Evolutionary conservation across 306 rosid genomes (phyloP), one percentile per base, ranked within the genome.

Genomic region (Ochetophila trinervis): DNA sequence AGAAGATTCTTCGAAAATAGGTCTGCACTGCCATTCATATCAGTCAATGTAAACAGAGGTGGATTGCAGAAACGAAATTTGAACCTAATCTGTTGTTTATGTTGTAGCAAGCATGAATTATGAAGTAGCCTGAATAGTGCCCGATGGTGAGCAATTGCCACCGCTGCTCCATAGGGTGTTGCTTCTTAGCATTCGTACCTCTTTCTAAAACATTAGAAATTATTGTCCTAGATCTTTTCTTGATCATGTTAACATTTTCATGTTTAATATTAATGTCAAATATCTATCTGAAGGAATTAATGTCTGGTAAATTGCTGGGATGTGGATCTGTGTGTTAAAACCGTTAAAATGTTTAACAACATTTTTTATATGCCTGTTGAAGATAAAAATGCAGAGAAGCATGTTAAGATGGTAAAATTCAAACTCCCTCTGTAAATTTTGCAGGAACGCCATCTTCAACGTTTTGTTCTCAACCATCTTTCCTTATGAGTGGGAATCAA

Each of bases 381-480:
- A 12, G 30, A 49, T 34, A 15, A 17, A 50, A 40, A n/a, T 40
- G 12, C 47, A 16, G 12, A 57, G 50, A 57, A 52, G 51, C 63
- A 47, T 76, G 60, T 10, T 20, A 50, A 69, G 36, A 34, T 62
- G 12, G 21, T 59, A 11, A 45, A 22, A 17, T 55, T 66, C 63
- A 27, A 18, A 50, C 63, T 34, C 34, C 45, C 45, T 56, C 3
- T 56, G 12, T 55, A 34, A 66, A 27, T 27, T 77, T 56, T 70
- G 24, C 78, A 86, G 90, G 84, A 61, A 76, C 63, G 61, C 70
- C 82, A 27, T 62, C 62, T 57, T 74, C 70, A 4, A 67, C 57
- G 20, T 54, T 74, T 20, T 69, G 79, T 16, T 65, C 81, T 37
- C 70, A 64, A 61, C 53, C 90, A 15, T 74, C 86, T 3, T 63